Evolutionary conservation across 495 filamentous ascomycete genomes (phyloP).

Genomic region (Penicillium egyptiacum): DNA sequence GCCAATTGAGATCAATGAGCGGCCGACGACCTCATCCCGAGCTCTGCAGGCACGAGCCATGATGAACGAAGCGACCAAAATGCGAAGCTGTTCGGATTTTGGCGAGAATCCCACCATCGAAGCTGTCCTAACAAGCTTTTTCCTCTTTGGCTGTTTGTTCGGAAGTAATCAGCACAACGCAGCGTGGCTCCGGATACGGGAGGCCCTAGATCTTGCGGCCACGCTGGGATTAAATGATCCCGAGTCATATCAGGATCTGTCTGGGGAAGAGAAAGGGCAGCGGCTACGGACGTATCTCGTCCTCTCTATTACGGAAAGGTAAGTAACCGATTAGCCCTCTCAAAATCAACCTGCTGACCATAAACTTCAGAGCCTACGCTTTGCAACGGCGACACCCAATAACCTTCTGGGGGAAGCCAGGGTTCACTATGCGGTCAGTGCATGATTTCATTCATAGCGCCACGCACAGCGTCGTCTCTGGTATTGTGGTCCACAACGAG

Average conservation of each 20-base stretch:
- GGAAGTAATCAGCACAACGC: conserved; percentile 60
- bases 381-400: conserved; percentile 57
- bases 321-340: background rate
- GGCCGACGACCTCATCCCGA: conserved; percentile 43
- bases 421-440: conserved; percentile 39
- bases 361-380: conserved; percentile 61
- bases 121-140: conserved; percentile 74
- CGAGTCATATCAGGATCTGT: conserved; percentile 46
- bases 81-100: conserved; percentile 74
- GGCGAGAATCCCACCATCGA: conserved; percentile 69
- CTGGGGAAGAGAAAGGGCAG: conserved; percentile 47
- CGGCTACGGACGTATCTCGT: conserved; percentile 54
- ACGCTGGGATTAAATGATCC: conserved; percentile 60
- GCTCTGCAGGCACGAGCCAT: conserved; percentile 57
- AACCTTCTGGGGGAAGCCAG: conserved; percentile 40
- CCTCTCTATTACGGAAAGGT: conserved; percentile 61
- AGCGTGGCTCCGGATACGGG: conserved; percentile 60
- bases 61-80: conserved; percentile 73
- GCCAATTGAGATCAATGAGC: conserved; percentile 60
- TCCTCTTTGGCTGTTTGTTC: conserved; percentile 74
- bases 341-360: conserved; percentile 6
- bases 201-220: conserved; percentile 58
- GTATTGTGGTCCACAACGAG: conserved; percentile 47
- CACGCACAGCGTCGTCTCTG: conserved; percentile 41
- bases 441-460: conserved; percentile 43